phyloP scores from a whole-genome alignment of 495 filamentous ascomycete species.

The Aspergillus ostianus region DNA sequence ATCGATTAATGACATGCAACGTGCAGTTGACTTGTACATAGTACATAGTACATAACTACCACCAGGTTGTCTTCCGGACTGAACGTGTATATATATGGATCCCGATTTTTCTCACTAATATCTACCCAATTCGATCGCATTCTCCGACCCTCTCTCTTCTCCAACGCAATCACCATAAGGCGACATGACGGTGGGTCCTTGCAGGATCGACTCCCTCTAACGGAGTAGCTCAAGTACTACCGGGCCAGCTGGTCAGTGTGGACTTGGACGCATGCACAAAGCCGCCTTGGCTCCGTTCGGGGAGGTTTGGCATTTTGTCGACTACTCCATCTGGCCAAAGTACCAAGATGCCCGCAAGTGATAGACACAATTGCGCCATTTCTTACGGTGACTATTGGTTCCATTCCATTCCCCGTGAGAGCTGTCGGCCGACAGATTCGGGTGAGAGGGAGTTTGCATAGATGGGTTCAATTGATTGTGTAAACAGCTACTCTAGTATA shows the following conservation, averaged over 20 bases:
- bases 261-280: not conserved
- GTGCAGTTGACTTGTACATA: too few species aligned
- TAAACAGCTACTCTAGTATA: not conserved
- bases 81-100: too few species aligned
- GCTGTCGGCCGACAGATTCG: conserved; percentile 30
- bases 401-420: conserved; percentile 7
- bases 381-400: conserved; percentile 31
- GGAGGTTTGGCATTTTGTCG: not conserved
- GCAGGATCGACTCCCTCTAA: not conserved
- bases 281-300: not conserved
- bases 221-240: not conserved
- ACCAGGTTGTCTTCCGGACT: too few species aligned
- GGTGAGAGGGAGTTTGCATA: conserved; percentile 2
- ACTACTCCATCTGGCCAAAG: not conserved
- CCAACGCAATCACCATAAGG: not conserved
- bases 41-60: too few species aligned
- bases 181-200: not conserved
- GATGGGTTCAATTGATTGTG: not conserved
- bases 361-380: conserved; percentile 34
- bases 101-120: too few species aligned
- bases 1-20: not conserved
- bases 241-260: not conserved
- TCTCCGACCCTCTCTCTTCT: not conserved
- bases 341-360: conserved; percentile 10
- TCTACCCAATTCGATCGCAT: not conserved